Conservation (phyloP, 106 monocot species). For the Allium cepa region DNA sequence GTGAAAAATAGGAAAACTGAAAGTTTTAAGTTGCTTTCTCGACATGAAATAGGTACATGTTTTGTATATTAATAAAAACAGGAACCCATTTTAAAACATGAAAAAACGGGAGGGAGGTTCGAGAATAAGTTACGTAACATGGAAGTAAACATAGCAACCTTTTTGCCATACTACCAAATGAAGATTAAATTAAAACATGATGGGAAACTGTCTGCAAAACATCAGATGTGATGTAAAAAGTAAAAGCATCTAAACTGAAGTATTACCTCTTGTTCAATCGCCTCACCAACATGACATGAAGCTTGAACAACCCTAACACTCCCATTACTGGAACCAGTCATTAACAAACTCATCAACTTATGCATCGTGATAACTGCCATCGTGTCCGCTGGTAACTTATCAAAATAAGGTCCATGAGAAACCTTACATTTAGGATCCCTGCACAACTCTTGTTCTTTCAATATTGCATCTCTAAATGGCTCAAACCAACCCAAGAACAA, state of each 20-base stretch:
- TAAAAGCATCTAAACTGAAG: background rate
- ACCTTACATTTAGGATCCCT: slow-evolving; percentile 26
- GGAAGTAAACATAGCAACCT: too few relatives aligned
- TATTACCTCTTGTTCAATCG: slow-evolving; percentile 87
- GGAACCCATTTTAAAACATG: too few relatives aligned
- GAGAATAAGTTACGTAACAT: too few relatives aligned
- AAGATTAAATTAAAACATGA: background rate
- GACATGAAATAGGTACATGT: too few relatives aligned
- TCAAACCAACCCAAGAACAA: slow-evolving; percentile 97
- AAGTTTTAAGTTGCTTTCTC: too few relatives aligned
- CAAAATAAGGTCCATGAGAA: slow-evolving; percentile 31
- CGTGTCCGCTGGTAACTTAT: slow-evolving; percentile 78
- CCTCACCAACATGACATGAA: slow-evolving; percentile 59
- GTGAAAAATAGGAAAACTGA: too few relatives aligned
- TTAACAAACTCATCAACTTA: slow-evolving; percentile 89
- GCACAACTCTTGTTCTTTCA: slow-evolving; percentile 49
- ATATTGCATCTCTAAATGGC: slow-evolving; percentile 66
- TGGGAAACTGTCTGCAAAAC: background rate
- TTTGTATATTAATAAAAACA: too few relatives aligned
- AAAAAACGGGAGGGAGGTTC: too few relatives aligned
- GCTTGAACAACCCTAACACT: slow-evolving; percentile 71
- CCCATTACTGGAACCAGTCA: slow-evolving; percentile 62
- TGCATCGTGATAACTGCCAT: slow-evolving; percentile 99
- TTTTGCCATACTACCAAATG: background rate
- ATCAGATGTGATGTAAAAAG: background rate